phyloP scores from a whole-genome alignment of 306 rosid genomes.

The Quercus ilex region DNA sequence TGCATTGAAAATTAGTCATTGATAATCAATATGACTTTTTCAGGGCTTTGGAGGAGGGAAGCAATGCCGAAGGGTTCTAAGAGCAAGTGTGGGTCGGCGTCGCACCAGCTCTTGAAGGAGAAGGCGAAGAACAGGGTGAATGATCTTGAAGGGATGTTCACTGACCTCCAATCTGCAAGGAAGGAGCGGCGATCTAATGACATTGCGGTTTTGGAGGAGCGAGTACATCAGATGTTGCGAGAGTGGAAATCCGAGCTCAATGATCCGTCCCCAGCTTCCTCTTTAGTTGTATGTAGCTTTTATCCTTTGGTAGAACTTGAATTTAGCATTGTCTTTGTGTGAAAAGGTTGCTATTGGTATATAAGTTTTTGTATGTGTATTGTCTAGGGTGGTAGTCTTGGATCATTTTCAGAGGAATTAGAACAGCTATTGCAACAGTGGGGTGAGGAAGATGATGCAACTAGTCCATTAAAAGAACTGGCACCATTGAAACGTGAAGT shows the following conservation, averaged over 20 bases:
- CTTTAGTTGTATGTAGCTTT: slow-evolving; percentile 41
- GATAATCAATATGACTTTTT: not conserved
- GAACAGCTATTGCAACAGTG: slow-evolving; percentile 67
- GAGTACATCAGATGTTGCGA: slow-evolving; percentile 84
- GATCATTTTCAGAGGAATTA: slow-evolving; percentile 67
- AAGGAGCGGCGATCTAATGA: slow-evolving; percentile 72
- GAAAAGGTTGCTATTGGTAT: slow-evolving; percentile 22
- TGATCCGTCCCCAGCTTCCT: slow-evolving; percentile 76
- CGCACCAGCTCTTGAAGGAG: slow-evolving; percentile 70
- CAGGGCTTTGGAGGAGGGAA: slow-evolving; percentile 28
- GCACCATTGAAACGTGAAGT: slow-evolving; percentile 48
- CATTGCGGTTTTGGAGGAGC: slow-evolving; percentile 66
- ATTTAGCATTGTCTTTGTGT: not conserved
- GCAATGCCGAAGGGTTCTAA: slow-evolving; percentile 59
- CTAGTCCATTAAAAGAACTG: slow-evolving; percentile 74
- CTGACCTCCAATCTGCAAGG: slow-evolving; percentile 75
- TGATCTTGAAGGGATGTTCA: slow-evolving; percentile 75
- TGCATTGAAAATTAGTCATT: not conserved
- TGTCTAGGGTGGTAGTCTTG: slow-evolving; percentile 75
- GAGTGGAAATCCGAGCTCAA: slow-evolving; percentile 90
- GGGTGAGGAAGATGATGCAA: slow-evolving; percentile 89
- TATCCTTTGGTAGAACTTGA: not conserved
- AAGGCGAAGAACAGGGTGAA: slow-evolving; percentile 77
- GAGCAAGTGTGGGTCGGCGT: slow-evolving; percentile 62
- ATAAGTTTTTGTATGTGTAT: slow-evolving; percentile 25